These are phyloP conservation scores for Podospora sp. DNA, from an alignment of 495 filamentous ascomycete genomes.

Conservation along the genomic window DNA sequence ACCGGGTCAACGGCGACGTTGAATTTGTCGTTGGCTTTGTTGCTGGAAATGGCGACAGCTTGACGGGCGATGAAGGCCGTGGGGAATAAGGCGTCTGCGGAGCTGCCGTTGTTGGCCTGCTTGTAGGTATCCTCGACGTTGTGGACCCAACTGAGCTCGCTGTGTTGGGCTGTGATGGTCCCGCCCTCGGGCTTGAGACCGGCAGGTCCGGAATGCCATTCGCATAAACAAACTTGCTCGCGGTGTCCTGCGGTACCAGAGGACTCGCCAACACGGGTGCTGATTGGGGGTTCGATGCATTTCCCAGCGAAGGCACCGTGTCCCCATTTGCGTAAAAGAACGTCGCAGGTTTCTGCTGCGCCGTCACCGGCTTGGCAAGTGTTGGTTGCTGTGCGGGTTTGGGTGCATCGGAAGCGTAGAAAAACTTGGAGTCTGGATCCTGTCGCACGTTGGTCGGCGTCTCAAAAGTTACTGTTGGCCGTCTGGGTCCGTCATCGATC, in stretches of 20 bases:
- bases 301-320: constrained; percentile 30
- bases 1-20: constrained; percentile 24
- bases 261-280: constrained; percentile 39
- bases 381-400: constrained; percentile 46
- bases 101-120: constrained; percentile 30
- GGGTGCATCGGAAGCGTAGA: constrained; percentile 71
- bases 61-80: constrained; percentile 50
- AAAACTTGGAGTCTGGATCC: constrained; percentile 64
- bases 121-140: constrained; percentile 40
- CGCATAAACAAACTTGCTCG: constrained; percentile 79
- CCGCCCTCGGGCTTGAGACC: constrained; percentile 28
- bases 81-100: constrained; percentile 31
- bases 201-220: constrained; percentile 54
- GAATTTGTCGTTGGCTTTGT: constrained; percentile 24
- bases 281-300: constrained; percentile 32
- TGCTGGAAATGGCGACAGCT: constrained; percentile 36
- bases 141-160: constrained; percentile 48
- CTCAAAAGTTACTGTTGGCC: constrained; percentile 37
- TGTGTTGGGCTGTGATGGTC: constrained; percentile 30
- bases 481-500: constrained; percentile 32
- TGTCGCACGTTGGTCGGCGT: constrained; percentile 34
- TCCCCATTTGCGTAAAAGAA: constrained; percentile 62
- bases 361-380: constrained; percentile 21
- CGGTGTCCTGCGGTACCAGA: constrained; percentile 35
- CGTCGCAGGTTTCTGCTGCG: constrained; percentile 46